These are phyloP conservation scores for Symbiotaphrina buchneri DNA, from an alignment of 495 filamentous ascomycete species.

Conservation along the genomic window DNA sequence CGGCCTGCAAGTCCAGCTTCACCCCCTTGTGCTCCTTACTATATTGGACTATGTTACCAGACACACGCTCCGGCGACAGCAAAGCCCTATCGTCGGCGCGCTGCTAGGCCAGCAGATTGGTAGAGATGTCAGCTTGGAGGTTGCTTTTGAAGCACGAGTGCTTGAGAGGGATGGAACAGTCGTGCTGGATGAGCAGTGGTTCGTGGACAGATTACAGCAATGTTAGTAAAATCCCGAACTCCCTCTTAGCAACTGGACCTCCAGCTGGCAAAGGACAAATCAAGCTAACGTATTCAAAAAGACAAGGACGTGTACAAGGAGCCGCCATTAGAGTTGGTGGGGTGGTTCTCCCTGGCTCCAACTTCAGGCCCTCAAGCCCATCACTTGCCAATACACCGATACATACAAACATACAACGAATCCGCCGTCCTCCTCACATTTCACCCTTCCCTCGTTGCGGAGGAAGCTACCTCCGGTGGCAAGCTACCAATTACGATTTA, in stretches of 20 bases:
- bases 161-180: constrained; percentile 24
- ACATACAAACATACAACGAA: constrained; percentile 60
- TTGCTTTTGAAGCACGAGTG: constrained; percentile 63
- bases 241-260: not conserved
- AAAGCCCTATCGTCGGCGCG: constrained; percentile 63
- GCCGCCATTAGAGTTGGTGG: constrained; percentile 68
- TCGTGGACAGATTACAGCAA: constrained; percentile 57
- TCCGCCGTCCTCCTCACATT: constrained; percentile 74
- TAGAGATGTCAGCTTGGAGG: constrained; percentile 72
- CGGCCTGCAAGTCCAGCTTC: constrained; percentile 62
- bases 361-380: constrained; percentile 40
- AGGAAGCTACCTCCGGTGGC: constrained; percentile 29
- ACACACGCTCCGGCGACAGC: constrained; percentile 52
- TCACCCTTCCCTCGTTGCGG: constrained; percentile 35
- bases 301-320: constrained; percentile 78
- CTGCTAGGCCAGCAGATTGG: constrained; percentile 81
- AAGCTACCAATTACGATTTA: constrained; percentile 82
- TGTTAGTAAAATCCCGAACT: constrained; percentile 27
- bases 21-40: constrained; percentile 85
- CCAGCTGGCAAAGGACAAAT: not conserved
- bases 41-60: constrained; percentile 94
- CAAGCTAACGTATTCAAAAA: constrained; percentile 11
- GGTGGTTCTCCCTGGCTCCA: constrained; percentile 79
- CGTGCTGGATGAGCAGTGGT: constrained; percentile 45
- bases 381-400: constrained; percentile 52